Evolutionary conservation across 306 rosid species (phyloP).

Genomic region (Neltuma alba): DNA sequence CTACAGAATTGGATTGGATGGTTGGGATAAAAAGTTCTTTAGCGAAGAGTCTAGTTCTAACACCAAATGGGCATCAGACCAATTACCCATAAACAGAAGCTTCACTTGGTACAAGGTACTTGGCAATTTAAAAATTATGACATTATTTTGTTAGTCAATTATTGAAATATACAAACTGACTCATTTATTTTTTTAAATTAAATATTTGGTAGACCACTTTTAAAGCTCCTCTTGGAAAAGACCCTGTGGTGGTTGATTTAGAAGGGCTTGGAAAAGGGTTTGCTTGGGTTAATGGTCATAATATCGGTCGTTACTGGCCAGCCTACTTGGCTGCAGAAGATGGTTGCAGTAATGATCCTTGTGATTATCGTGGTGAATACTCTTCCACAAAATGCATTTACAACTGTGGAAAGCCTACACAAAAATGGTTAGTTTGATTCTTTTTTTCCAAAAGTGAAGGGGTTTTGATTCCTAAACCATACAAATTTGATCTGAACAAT

Average conservation of each 20-base stretch:
- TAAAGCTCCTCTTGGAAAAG: slow-evolving; percentile 57
- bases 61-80: slow-evolving; percentile 39
- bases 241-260: slow-evolving; percentile 47
- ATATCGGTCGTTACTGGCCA: slow-evolving; percentile 56
- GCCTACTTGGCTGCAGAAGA: slow-evolving; percentile 39
- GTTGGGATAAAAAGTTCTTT: slow-evolving; percentile 35
- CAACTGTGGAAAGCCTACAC: slow-evolving; percentile 61
- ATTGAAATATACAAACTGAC: not conserved
- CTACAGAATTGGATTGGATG: slow-evolving; percentile 51
- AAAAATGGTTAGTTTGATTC: slow-evolving; percentile 43
- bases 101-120: slow-evolving; percentile 70
- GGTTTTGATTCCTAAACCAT: not conserved
- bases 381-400: slow-evolving; percentile 41
- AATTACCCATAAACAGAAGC: slow-evolving; percentile 40
- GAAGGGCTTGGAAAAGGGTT: slow-evolving; percentile 53
- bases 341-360: slow-evolving; percentile 47
- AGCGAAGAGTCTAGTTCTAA: slow-evolving; percentile 27
- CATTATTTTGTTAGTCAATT: not conserved
- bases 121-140: not conserved
- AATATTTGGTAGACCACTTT: slow-evolving; percentile 41
- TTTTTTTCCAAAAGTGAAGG: not conserved
- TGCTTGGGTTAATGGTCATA: slow-evolving; percentile 64
- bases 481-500: too few species aligned
- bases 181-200: not conserved
- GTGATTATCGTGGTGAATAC: slow-evolving; percentile 61